phyloP scores from a whole-genome alignment of 306 rosid species.

The Glycine soja region DNA sequence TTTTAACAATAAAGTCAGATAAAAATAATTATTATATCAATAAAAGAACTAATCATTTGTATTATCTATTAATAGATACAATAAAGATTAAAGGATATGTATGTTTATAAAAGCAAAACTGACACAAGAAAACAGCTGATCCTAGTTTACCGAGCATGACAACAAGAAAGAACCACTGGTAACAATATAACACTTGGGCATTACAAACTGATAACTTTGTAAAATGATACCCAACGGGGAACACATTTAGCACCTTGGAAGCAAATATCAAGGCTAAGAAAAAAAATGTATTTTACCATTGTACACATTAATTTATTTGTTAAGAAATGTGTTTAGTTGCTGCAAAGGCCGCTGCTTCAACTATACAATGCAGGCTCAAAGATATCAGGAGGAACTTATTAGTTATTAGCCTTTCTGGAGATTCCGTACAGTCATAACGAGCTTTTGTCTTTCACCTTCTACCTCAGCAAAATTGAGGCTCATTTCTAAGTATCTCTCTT shows the following conservation, averaged over 20 bases:
- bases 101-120: conserved; percentile 7
- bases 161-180: neutral
- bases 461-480: conserved; percentile 98
- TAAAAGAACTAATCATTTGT: conserved; percentile 9
- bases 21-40: neutral
- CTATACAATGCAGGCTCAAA: conserved; percentile 57
- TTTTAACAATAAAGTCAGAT: neutral
- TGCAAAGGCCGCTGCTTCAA: conserved; percentile 37
- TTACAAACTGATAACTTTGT: conserved; percentile 5
- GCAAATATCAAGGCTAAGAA: neutral
- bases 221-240: conserved; percentile 43
- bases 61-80: conserved; percentile 35
- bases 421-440: conserved; percentile 87
- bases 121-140: conserved; percentile 1
- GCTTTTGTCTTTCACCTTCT: conserved; percentile 97
- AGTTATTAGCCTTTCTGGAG: conserved; percentile 59
- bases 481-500: conserved; percentile 96
- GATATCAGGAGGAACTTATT: conserved; percentile 37
- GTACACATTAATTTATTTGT: conserved; percentile 66
- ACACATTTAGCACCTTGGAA: conserved; percentile 39
- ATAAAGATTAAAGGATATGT: conserved; percentile 26
- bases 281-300: conserved; percentile 48
- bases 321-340: conserved; percentile 46
- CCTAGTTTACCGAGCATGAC: conserved; percentile 21
- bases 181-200: conserved; percentile 39